These are phyloP conservation scores for Calonectria fujianensis DNA, from an alignment of 2,329 filamentous ascomycete genomes.

Conservation along the genomic window DNA sequence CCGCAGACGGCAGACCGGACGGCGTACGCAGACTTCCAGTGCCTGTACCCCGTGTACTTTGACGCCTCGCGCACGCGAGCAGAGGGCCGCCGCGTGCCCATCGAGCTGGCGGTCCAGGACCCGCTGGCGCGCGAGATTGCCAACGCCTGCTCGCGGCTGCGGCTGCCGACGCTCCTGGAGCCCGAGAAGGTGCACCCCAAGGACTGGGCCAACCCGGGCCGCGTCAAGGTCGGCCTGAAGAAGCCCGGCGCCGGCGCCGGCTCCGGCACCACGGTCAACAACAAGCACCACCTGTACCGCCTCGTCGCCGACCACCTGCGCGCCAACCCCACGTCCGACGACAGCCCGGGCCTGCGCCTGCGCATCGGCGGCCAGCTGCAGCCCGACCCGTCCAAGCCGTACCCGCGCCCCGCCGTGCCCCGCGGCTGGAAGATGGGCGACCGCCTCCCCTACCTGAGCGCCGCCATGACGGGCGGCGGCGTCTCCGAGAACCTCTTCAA, in stretches of 20 bases:
- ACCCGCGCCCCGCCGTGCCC: slow-evolving; percentile 84
- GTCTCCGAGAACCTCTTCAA: slow-evolving; percentile 96
- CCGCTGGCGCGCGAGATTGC: slow-evolving; percentile 93
- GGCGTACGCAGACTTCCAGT: slow-evolving; percentile 85
- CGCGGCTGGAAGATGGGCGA: slow-evolving; percentile 93
- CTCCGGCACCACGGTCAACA: slow-evolving; percentile 69
- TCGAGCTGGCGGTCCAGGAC: slow-evolving; percentile 84
- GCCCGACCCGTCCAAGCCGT: slow-evolving; percentile 78
- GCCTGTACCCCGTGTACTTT: slow-evolving; percentile 97
- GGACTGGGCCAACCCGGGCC: slow-evolving; percentile 97
- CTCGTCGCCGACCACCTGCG: slow-evolving; percentile 86
- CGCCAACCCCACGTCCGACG: slow-evolving; percentile 84
- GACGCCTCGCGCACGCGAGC: slow-evolving; percentile 84
- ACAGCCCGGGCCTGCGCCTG: slow-evolving; percentile 80
- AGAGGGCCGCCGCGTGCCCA: slow-evolving; percentile 86
- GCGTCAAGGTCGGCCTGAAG: slow-evolving; percentile 85
- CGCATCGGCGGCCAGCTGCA: slow-evolving; percentile 82
- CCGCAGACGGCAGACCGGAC: slow-evolving; percentile 67
- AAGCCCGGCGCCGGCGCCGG: slow-evolving; percentile 46
- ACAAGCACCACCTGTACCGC: slow-evolving; percentile 91
- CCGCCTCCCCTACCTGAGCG: slow-evolving; percentile 89
- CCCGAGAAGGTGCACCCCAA: slow-evolving; percentile 94
- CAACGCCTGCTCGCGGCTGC: slow-evolving; percentile 85
- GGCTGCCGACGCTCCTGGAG: slow-evolving; percentile 86
- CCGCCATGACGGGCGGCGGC: slow-evolving; percentile 93